These are phyloP conservation scores for Amauroascus niger DNA, from an alignment of 2,329 filamentous ascomycete species.

Conservation along the genomic window DNA sequence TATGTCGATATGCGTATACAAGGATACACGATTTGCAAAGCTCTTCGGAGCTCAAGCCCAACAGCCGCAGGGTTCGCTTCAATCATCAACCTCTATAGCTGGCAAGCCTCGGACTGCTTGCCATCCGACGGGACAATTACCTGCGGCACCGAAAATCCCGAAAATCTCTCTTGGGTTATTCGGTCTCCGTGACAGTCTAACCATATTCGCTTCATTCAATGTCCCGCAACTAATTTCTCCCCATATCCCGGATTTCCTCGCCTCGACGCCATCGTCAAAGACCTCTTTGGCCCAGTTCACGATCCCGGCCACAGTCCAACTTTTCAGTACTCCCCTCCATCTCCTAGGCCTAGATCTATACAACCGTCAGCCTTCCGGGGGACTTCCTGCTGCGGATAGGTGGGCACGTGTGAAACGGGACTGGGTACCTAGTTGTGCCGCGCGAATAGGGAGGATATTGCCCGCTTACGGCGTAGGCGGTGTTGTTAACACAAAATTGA, in stretches of 20 bases:
- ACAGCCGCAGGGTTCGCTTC: slow-evolving; percentile 9
- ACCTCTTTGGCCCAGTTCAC: slow-evolving; percentile 64
- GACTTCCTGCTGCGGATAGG: slow-evolving; percentile 49
- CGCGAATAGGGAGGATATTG: slow-evolving; percentile 73
- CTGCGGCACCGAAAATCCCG: slow-evolving; percentile 46
- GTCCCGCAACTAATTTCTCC: slow-evolving; percentile 71
- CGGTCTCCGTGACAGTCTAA: slow-evolving; percentile 71
- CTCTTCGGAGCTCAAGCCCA: slow-evolving; percentile 58
- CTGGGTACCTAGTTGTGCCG: slow-evolving; percentile 63
- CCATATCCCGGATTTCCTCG: slow-evolving; percentile 48
- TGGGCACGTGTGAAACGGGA: slow-evolving; percentile 58
- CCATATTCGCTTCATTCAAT: slow-evolving; percentile 89
- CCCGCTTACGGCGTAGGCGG: slow-evolving; percentile 84
- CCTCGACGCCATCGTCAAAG: slow-evolving; percentile 38
- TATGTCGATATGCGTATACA: slow-evolving; percentile 76
- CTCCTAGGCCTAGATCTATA: slow-evolving; percentile 78
- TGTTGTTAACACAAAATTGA: slow-evolving; percentile 68
- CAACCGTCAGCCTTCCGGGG: slow-evolving; percentile 50
- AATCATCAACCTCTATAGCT: slow-evolving; percentile 19
- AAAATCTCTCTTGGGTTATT: slow-evolving; percentile 67
- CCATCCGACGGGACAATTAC: slow-evolving; percentile 9
- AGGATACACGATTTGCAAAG: slow-evolving; percentile 74
- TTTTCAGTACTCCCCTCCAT: slow-evolving; percentile 74
- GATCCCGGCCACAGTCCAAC: slow-evolving; percentile 68
- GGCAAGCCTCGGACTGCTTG: slow-evolving; percentile 49